Conservation (phyloP, 352 stramenopile species). For the Globisporangium solare region DNA sequence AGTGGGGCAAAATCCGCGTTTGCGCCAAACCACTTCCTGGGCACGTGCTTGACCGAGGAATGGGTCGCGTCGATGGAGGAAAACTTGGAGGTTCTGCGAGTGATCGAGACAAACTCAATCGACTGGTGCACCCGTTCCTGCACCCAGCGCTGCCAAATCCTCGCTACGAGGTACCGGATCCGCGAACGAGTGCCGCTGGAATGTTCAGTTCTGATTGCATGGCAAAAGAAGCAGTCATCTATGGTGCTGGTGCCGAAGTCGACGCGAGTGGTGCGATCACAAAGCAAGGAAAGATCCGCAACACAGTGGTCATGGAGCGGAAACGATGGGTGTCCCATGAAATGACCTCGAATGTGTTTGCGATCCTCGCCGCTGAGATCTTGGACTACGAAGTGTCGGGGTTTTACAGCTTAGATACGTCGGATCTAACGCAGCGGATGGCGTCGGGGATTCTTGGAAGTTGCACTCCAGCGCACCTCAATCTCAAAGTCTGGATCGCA, state of each 20-base stretch:
- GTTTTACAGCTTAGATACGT: neutral
- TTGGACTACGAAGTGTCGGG: slow-evolving; percentile 18
- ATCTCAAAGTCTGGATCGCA: slow-evolving; percentile 30
- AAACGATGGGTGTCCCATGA: slow-evolving; percentile 19
- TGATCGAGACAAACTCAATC: slow-evolving; percentile 6
- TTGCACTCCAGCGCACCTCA: slow-evolving; percentile 31
- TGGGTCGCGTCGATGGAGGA: slow-evolving; percentile 21
- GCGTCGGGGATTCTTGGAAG: slow-evolving; percentile 12
- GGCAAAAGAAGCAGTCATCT: slow-evolving; percentile 11
- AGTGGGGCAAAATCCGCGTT: neutral
- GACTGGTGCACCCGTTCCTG: slow-evolving; percentile 23
- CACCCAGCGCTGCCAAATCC: slow-evolving; percentile 16
- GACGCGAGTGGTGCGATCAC: slow-evolving; percentile 17
- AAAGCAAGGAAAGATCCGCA: slow-evolving; percentile 13
- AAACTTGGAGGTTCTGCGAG: slow-evolving; percentile 2
- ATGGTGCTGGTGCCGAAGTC: slow-evolving; percentile 15
- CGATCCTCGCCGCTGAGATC: slow-evolving; percentile 25
- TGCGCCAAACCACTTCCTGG: slow-evolving; percentile 29
- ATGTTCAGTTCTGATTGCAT: slow-evolving; percentile 16
- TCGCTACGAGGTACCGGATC: slow-evolving; percentile 23
- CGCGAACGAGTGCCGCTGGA: slow-evolving; percentile 5
- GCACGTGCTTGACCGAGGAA: slow-evolving; percentile 24
- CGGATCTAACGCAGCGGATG: slow-evolving; percentile 27
- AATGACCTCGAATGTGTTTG: slow-evolving; percentile 23
- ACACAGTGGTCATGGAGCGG: slow-evolving; percentile 25